Evolutionary conservation across 352 stramenopile species (phyloP).

Genomic region (Pythium aristosporum): DNA sequence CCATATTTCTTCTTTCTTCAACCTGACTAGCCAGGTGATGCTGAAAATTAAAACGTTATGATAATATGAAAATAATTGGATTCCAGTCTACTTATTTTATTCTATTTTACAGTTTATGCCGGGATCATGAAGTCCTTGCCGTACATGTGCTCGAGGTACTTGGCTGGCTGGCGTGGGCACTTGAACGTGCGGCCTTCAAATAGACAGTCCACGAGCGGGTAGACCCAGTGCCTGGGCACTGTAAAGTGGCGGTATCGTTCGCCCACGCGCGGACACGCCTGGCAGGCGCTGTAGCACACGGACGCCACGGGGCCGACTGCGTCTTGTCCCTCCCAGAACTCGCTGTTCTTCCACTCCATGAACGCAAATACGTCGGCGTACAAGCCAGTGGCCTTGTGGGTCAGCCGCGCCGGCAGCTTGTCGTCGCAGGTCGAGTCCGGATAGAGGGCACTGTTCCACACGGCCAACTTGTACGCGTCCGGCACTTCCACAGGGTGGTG

Average conservation of each 20-base stretch:
- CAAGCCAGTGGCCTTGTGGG: slow-evolving; percentile 27
- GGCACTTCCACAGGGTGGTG: slow-evolving; percentile 17
- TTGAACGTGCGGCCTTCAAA: slow-evolving; percentile 27
- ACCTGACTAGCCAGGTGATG: not conserved
- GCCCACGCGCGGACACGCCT: slow-evolving; percentile 18
- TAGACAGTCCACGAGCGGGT: slow-evolving; percentile 27
- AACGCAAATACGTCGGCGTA: slow-evolving; percentile 39
- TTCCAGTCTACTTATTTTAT: not conserved
- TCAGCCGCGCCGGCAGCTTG: slow-evolving; percentile 25
- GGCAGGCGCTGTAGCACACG: slow-evolving; percentile 24
- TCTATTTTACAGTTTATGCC: not conserved
- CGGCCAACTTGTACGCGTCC: slow-evolving; percentile 20
- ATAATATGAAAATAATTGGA: not conserved
- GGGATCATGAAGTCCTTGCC: slow-evolving; percentile 22
- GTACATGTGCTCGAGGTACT: slow-evolving; percentile 33
- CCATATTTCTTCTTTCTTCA: not conserved
- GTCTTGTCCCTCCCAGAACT: not conserved
- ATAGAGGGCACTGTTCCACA: slow-evolving; percentile 26
- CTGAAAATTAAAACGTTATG: not conserved
- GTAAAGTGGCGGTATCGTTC: slow-evolving; percentile 12
- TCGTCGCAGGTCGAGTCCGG: slow-evolving; percentile 23
- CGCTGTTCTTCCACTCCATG: slow-evolving; percentile 19
- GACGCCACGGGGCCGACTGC: slow-evolving; percentile 25
- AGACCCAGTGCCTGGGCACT: slow-evolving; percentile 30
- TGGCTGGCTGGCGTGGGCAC: slow-evolving; percentile 24